Conservation (phyloP, 345 rosid species). For the Brassica juncea region DNA sequence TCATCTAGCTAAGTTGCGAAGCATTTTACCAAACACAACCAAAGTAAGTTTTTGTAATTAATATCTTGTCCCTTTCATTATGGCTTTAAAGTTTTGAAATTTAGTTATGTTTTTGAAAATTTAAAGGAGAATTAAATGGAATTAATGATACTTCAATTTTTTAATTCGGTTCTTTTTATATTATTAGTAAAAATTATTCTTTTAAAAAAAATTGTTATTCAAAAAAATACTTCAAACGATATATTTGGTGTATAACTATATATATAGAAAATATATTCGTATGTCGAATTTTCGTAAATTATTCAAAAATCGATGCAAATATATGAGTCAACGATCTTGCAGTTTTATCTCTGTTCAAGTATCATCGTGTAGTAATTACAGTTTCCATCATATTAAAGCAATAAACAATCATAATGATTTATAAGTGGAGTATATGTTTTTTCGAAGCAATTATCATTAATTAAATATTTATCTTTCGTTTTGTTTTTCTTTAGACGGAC, state of each 20-base stretch:
- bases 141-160: neutral
- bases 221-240: neutral
- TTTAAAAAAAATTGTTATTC: neutral
- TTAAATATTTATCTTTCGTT: neutral
- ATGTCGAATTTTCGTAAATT: neutral
- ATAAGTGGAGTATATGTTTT: neutral
- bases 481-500: slow-evolving; percentile 50
- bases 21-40: slow-evolving; percentile 91
- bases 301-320: neutral
- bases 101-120: neutral
- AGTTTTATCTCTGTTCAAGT: neutral
- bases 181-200: neutral
- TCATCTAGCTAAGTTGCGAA: slow-evolving; percentile 90
- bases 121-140: neutral
- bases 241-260: neutral
- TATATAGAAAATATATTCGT: neutral
- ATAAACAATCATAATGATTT: neutral
- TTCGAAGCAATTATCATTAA: neutral
- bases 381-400: neutral
- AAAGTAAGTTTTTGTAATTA: slow-evolving; percentile 63
- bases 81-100: neutral
- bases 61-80: neutral
- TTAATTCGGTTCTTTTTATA: neutral
- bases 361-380: neutral
- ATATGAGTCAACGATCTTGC: neutral